Percentiles rank a stretch among this genome's conserved stretches.
Evolutionary conservation across 129 eudicot species (phyloP).

Genomic region (Tagetes erecta): DNA sequence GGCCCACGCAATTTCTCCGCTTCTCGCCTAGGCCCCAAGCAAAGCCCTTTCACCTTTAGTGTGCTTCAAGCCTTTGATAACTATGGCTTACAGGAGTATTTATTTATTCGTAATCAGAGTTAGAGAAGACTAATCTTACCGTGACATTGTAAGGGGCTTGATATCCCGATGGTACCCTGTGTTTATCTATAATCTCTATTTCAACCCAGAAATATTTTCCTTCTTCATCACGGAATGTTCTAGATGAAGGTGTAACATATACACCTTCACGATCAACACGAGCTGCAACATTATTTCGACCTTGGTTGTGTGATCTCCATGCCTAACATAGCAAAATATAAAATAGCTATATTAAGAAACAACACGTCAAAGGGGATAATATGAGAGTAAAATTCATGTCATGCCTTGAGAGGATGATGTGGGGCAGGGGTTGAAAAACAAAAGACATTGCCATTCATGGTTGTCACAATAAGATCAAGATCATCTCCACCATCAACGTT

Average conservation of each 20-base stretch:
- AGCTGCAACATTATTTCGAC: slow-evolving; percentile 75
- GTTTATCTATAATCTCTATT: slow-evolving; percentile 83
- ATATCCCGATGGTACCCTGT: slow-evolving; percentile 87
- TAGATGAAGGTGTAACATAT: slow-evolving; percentile 78
- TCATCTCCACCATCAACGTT: slow-evolving; percentile 99
- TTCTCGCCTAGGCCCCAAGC: too few species aligned
- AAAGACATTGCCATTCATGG: slow-evolving; percentile 98
- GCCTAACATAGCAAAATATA: slow-evolving; percentile 46
- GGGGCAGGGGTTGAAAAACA: slow-evolving; percentile 96
- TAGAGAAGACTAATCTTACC: slow-evolving; percentile 40
- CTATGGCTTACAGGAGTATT: too few species aligned
- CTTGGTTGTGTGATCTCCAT: slow-evolving; percentile 91
- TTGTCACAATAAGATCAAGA: slow-evolving; percentile 94
- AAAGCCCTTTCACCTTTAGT: too few species aligned
- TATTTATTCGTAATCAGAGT: background rate
- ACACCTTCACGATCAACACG: slow-evolving; percentile 85
- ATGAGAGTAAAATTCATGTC: slow-evolving; percentile 16
- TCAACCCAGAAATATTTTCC: slow-evolving; percentile 95
- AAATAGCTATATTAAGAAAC: background rate
- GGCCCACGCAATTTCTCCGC: too few species aligned
- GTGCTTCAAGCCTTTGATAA: too few species aligned
- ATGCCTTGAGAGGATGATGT: slow-evolving; percentile 97
- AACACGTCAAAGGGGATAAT: background rate
- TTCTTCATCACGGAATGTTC: slow-evolving; percentile 97
- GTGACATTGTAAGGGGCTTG: slow-evolving; percentile 98